Percentiles rank a stretch among this genome's conserved stretches.
Evolutionary conservation across 2,329 filamentous ascomycete species (phyloP).

Genomic region (Trichoderma sp.): DNA sequence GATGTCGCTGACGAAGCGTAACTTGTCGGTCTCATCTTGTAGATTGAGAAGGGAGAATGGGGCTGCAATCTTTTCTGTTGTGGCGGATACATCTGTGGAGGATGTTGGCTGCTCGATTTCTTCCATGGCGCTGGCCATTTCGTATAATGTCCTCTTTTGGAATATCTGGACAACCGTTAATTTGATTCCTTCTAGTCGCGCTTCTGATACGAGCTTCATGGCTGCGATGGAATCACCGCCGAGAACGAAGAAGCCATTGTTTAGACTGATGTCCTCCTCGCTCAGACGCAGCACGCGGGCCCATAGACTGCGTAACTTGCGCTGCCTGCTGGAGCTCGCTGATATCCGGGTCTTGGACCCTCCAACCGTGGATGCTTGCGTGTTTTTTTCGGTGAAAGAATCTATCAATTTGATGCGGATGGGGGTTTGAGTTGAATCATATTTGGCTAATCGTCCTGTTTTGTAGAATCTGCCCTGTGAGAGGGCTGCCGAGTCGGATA

Average conservation of each 20-base stretch:
- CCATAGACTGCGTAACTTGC: conserved; percentile 47
- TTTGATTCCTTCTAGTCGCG: conserved; percentile 45
- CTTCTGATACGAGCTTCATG: conserved; percentile 59
- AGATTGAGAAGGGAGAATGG: conserved; percentile 50
- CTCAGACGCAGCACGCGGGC: conserved; percentile 42
- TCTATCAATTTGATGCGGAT: conserved; percentile 33
- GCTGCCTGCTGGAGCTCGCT: conserved; percentile 41
- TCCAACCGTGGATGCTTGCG: neutral
- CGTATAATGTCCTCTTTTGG: conserved; percentile 43
- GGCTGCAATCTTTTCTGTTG: conserved; percentile 27
- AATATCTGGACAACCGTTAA: conserved; percentile 57
- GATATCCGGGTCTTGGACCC: conserved; percentile 32
- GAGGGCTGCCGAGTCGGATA: conserved; percentile 25
- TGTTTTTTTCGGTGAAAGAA: conserved; percentile 15
- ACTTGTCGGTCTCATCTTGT: conserved; percentile 33
- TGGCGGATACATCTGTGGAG: neutral
- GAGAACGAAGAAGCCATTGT: conserved; percentile 59
- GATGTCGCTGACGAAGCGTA: conserved; percentile 41
- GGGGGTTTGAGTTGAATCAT: conserved; percentile 26
- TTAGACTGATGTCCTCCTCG: conserved; percentile 47
- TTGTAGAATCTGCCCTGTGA: conserved; percentile 34
- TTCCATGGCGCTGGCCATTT: conserved; percentile 50
- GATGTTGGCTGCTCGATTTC: neutral
- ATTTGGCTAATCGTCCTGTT: conserved; percentile 41
- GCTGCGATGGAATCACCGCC: conserved; percentile 59